phyloP scores from a whole-genome alignment of 257 asterid genomes.

The Salvia hispanica region DNA sequence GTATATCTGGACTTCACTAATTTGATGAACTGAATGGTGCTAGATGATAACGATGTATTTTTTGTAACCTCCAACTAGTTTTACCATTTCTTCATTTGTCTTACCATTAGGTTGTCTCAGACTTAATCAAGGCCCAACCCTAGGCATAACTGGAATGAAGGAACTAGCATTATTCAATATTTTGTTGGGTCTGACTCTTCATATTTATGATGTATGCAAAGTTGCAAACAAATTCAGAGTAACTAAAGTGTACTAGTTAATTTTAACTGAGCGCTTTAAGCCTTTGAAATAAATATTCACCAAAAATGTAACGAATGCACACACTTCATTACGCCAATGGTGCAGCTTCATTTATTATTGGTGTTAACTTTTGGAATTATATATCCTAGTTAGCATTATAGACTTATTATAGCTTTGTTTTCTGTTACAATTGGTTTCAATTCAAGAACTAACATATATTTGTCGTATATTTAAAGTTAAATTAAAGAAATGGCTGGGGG shows the following conservation, averaged over 20 bases:
- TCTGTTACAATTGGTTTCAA: neutral
- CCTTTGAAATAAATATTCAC: neutral
- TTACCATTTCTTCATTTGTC: slow-evolving; percentile 5
- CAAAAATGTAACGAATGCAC: neutral
- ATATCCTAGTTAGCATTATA: neutral
- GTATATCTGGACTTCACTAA: neutral
- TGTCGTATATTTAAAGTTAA: neutral
- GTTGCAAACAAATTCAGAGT: no score
- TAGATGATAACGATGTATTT: neutral
- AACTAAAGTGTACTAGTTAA: no score
- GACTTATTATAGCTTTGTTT: neutral
- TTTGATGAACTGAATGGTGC: neutral
- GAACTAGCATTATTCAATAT: neutral
- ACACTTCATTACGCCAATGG: neutral
- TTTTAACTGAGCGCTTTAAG: no score
- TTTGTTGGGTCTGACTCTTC: neutral
- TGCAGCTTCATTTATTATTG: neutral
- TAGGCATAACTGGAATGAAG: neutral
- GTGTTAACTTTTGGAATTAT: neutral
- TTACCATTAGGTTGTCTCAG: neutral
- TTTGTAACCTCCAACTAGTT: neutral
- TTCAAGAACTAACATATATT: neutral
- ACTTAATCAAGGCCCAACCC: slow-evolving; percentile 1
- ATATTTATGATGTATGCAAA: neutral
- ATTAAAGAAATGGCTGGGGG: neutral